Evolutionary conservation across 2,329 filamentous ascomycete genomes (phyloP).

Genomic region (Stenocarpella maydis): DNA sequence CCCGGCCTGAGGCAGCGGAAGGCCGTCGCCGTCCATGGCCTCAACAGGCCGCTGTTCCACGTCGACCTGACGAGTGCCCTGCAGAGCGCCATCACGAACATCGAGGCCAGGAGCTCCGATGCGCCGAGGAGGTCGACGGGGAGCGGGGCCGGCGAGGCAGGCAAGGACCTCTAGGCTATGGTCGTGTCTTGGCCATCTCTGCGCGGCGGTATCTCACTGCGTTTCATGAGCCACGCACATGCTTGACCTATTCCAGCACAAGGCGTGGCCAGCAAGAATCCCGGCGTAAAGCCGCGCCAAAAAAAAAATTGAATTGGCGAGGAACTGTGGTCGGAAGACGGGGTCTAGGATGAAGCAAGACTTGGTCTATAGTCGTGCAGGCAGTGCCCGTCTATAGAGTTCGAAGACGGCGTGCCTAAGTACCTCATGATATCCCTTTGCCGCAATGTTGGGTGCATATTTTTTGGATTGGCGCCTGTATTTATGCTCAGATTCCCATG

Average conservation of each 20-base stretch:
- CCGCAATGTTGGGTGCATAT: constrained; percentile 29
- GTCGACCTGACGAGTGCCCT: constrained; percentile 89
- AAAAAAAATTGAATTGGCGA: background rate
- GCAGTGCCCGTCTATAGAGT: background rate
- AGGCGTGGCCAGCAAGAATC: background rate
- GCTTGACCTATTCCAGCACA: background rate
- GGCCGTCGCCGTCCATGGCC: constrained; percentile 78
- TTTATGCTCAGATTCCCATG: constrained; percentile 14
- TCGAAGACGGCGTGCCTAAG: constrained; percentile 18
- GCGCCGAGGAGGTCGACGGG: constrained; percentile 37
- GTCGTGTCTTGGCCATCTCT: background rate
- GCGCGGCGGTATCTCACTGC: background rate
- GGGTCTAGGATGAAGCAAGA: background rate
- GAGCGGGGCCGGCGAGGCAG: constrained; percentile 6
- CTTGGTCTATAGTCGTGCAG: background rate
- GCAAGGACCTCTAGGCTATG: constrained; percentile 33
- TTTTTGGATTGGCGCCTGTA: background rate
- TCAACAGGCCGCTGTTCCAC: constrained; percentile 93
- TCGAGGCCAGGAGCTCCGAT: constrained; percentile 60
- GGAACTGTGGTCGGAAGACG: background rate
- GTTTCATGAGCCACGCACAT: background rate
- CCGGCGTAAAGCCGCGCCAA: background rate
- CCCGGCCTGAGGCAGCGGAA: constrained; percentile 52
- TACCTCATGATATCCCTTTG: constrained; percentile 35
- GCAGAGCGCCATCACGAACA: constrained; percentile 85